Base-by-base conservation (phyloP, 2,329 filamentous ascomycete genomes). In the Neofusicoccum sp. region DNA sequence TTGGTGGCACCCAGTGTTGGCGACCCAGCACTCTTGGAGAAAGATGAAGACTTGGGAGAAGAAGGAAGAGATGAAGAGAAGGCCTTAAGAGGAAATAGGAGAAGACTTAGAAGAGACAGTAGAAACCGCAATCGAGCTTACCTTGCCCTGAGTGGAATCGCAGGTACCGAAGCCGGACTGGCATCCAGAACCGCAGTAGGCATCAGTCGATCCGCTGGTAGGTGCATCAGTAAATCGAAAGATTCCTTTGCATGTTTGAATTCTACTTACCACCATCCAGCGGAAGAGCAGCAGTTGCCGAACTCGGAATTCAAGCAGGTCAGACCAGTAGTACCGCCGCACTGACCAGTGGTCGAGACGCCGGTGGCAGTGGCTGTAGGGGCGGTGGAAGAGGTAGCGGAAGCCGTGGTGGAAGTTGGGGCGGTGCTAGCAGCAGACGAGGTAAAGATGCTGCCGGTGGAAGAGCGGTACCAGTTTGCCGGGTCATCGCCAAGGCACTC, bases 401-500 rank as follows among this genome's bases (percentile, higher is more conserved):
- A 76, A 39, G 74, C 76, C n/a, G 69, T 70, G 45, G 66, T 59
- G 50, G 64, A 28, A 22, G 66, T 66, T 1, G 74, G 75, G 22
- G 69, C 70, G 45, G 80, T 68, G 48, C 58, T 71, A 69, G 69
- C 70, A 71, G 67, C 74, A 66, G 67, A 69, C 2, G 60, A 62
- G 34, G 60, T 62, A 16, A 62, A 62, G 16, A 62, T 49, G 9
- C 49, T 56, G 33, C 60, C 60, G 28, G 39, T 56, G 49, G 60
- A 62, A 7, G 39, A 31, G 66, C 83, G 79, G 71, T 83, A 83
- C 80, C 80, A 83, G 71, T 83, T 83, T 37, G 67, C 71, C 4
- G 67, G 61, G 8, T 78, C 75, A 66, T 83, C 80, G 8, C 74
- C 77, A 39, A 83, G 70, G 65, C 80, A 83, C 65, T 81, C 79